phyloP scores from a whole-genome alignment of 768 basidiomycete species.

The Panaeolus papilionaceus region DNA sequence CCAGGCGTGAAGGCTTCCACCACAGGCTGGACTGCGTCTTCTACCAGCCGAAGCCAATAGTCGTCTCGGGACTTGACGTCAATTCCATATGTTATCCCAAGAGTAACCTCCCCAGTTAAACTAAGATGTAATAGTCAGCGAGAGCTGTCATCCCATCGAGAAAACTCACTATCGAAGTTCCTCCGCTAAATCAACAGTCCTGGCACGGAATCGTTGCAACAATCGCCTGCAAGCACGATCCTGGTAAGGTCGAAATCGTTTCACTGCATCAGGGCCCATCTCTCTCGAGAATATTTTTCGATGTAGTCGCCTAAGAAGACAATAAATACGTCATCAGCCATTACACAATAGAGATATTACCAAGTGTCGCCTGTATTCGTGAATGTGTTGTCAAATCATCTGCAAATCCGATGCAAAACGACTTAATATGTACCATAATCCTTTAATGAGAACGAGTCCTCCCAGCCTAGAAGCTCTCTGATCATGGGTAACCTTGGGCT shows the following conservation, averaged over 20 bases:
- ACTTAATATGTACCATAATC: constrained; percentile 10
- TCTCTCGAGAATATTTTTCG: constrained; percentile 23
- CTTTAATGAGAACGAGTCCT: constrained; percentile 18
- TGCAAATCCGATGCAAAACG: not conserved
- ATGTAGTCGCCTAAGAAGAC: constrained; percentile 23
- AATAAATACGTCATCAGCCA: no score
- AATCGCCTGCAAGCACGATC: constrained; percentile 37
- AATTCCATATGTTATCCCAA: constrained; percentile 44
- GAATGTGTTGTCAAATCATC: no score
- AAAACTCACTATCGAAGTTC: constrained; percentile 38
- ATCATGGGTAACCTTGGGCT: constrained; percentile 26
- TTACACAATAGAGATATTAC: not conserved
- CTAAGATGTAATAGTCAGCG: constrained; percentile 27
- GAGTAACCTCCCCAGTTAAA: constrained; percentile 35
- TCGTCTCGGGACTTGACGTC: constrained; percentile 32
- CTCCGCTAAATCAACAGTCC: constrained; percentile 24
- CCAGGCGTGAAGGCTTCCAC: constrained; percentile 30
- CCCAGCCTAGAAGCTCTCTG: constrained; percentile 25
- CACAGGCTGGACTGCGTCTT: constrained; percentile 16
- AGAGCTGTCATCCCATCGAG: not conserved
- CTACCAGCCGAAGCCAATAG: constrained; percentile 31
- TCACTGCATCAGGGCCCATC: constrained; percentile 18
- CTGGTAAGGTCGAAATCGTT: constrained; percentile 34
- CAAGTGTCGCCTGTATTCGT: not conserved
- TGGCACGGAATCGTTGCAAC: constrained; percentile 34